Base-by-base conservation (phyloP, 441 rosid genomes). In the Gossypium davidsonii region DNA sequence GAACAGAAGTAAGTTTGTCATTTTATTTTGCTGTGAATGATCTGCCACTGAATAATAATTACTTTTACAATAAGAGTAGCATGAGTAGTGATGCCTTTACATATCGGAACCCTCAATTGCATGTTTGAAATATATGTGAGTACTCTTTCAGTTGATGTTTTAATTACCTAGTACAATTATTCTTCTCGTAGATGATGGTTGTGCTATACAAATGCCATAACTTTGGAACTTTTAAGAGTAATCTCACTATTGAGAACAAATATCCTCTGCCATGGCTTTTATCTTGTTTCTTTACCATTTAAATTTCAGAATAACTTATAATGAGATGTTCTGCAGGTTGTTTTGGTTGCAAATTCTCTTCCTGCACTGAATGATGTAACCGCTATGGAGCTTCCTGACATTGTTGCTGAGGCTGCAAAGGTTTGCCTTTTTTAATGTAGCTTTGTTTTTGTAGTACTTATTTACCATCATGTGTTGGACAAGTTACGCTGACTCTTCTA, bases 321-420 rank as follows among this genome's bases (percentile, higher is more conserved):
- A 49, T 18, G 59, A 46, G 37, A 18, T 65, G 18, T 66, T 78
- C 52, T 85, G 76, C 82, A 95, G 99, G 98, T 95, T 78, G 97
- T 95, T 80, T 83, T 95, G 83, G 97, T 93, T 70, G 99, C 95
- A 31, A 95, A 95, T 79, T 93, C 98, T 56, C 97, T 90, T 74
- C 98, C 97, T 84, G 98, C 99, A 44, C 83, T 95, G 52, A 95
- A 95, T 52, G 99, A 93, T 64, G 88, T 90, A 60, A 95, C 99
- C 25, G 97, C 98, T 63, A 96, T 91, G 98, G 99, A 96, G 87
- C 87, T 96, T 73, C 99, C 98, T 56, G 98, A 89, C 71, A 96
- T 96, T 74, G 91, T 96, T 6, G 99, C 98, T 0, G 97, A 89
- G 79, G 99, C 99, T 79, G 97, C 99, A 39, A 96, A 96, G 98